Evolutionary conservation across 179 eudicot genomes (phyloP).

Genomic region (Spergularia azorica): DNA sequence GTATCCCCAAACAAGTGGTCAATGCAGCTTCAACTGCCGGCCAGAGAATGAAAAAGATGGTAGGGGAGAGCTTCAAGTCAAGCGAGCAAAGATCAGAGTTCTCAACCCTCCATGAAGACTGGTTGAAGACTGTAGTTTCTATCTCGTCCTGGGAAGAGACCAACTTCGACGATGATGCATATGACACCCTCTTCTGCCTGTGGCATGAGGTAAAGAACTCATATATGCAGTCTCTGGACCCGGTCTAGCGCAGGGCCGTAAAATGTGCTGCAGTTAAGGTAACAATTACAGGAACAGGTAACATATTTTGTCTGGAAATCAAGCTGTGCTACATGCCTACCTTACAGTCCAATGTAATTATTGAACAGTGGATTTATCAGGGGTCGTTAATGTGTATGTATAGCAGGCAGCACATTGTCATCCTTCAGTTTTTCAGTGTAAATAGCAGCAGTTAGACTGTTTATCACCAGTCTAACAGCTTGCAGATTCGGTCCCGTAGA

Average conservation of each 20-base stretch:
- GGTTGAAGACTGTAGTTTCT: constrained; percentile 60
- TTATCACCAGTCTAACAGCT: too few species aligned
- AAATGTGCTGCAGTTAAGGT: not conserved
- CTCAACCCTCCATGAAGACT: constrained; percentile 82
- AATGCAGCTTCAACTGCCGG: constrained; percentile 70
- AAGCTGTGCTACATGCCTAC: not conserved
- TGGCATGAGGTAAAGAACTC: constrained; percentile 81
- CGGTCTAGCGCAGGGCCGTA: not conserved
- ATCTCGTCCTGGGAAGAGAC: constrained; percentile 35
- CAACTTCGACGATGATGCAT: constrained; percentile 51
- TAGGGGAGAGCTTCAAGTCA: constrained; percentile 74
- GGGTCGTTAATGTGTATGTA: not conserved
- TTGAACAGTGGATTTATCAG: too few species aligned
- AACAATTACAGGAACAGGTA: not conserved
- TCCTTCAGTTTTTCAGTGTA: not conserved
- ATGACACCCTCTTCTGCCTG: constrained; percentile 75
- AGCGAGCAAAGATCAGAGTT: constrained; percentile 84
- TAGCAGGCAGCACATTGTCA: not conserved
- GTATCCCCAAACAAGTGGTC: constrained; percentile 76
- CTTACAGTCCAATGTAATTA: too few species aligned
- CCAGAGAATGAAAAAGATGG: constrained; percentile 57
- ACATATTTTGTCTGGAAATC: too few species aligned
- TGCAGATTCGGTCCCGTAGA: too few species aligned
- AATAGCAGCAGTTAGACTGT: too few species aligned
- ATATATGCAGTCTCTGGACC: constrained; percentile 15